These are phyloP conservation scores for Aspergillus arachidicola DNA, from an alignment of 2,329 filamentous ascomycete species.

Conservation along the genomic window DNA sequence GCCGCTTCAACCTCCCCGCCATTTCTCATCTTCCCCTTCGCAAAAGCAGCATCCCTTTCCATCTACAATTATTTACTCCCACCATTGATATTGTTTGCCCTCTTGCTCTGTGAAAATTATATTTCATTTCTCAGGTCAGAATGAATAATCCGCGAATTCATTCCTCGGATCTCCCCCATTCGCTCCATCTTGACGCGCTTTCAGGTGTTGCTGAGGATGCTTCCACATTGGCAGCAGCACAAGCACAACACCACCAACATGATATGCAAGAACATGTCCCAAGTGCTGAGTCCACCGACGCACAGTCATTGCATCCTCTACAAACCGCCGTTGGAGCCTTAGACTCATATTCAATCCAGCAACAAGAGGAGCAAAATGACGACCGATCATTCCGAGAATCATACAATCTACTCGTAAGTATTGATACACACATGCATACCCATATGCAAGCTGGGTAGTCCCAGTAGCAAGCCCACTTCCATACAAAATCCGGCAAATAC, in stretches of 20 bases:
- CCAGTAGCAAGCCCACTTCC: neutral
- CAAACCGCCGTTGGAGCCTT: conserved; percentile 27
- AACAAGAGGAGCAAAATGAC: conserved; percentile 17
- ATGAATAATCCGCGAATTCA: conserved; percentile 31
- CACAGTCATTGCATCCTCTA: conserved; percentile 32
- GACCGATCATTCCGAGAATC: conserved; percentile 20
- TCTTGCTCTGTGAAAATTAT: neutral
- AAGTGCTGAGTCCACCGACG: conserved; percentile 21
- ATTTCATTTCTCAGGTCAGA: neutral
- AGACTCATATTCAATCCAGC: conserved; percentile 17
- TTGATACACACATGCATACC: no score
- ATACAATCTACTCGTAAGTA: conserved; percentile 18
- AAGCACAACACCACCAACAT: conserved; percentile 12
- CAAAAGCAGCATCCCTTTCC: conserved; percentile 34
- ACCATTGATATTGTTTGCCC: neutral
- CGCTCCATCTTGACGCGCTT: conserved; percentile 24
- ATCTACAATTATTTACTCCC: conserved; percentile 10
- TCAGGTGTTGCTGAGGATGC: conserved; percentile 27
- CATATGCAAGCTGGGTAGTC: neutral
- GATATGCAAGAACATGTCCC: conserved; percentile 22
- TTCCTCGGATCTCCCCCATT: conserved; percentile 23
- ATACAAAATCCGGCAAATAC: neutral
- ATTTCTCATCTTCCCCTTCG: conserved; percentile 19
- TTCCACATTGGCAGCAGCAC: conserved; percentile 21
- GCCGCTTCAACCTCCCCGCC: conserved; percentile 30